Conservation (phyloP, 164 flowering plant genomes). For the Vitis riparia region DNA sequence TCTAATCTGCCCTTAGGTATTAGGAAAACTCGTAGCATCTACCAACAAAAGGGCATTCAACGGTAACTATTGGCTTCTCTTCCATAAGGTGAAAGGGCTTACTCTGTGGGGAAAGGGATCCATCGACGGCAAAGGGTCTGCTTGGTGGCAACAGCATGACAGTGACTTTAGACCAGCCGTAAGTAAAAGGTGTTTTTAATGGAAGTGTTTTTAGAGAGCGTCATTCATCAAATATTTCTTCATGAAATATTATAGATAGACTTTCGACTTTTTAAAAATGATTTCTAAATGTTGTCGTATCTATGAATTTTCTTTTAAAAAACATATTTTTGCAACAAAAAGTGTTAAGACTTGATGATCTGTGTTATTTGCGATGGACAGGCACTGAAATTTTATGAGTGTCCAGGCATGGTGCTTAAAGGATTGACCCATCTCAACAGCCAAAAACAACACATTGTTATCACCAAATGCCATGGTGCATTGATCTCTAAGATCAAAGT, state of each 20-base stretch:
- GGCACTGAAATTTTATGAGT: not conserved
- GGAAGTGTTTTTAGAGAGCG: too few species aligned
- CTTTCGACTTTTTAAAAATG: too few species aligned
- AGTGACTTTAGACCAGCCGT: too few species aligned
- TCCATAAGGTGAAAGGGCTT: not conserved
- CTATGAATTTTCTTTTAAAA: too few species aligned
- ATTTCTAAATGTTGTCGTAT: too few species aligned
- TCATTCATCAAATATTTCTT: too few species aligned
- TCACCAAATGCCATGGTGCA: not conserved
- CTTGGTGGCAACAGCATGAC: not conserved
- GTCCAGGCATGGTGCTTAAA: not conserved
- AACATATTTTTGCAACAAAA: too few species aligned
- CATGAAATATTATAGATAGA: too few species aligned
- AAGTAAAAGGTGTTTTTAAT: too few species aligned
- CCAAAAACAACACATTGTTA: not conserved
- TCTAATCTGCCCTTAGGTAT: not conserved
- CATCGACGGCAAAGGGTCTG: constrained; percentile 5
- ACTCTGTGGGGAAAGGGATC: constrained; percentile 1
- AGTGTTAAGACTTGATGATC: too few species aligned
- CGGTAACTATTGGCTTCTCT: not conserved
- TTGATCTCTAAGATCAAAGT: not conserved
- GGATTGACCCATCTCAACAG: not conserved
- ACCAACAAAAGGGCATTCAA: not conserved
- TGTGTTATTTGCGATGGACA: not conserved
- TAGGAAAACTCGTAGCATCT: constrained; percentile 6